Conservation (phyloP, 768 basidiomycete genomes). For the Rhodotorula paludigena region DNA sequence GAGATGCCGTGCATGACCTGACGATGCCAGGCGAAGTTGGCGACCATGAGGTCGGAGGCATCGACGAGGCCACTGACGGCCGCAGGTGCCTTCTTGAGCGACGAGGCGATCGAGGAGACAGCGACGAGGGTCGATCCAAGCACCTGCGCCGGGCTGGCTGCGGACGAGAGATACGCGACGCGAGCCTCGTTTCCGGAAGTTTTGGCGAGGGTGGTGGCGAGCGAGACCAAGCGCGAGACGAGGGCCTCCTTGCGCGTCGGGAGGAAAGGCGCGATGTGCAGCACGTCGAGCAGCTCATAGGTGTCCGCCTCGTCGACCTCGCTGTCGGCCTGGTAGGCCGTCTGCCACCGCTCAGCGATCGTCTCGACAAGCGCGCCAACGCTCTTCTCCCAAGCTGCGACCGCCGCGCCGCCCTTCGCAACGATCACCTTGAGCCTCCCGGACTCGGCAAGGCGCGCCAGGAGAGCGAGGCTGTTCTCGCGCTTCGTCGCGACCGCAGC, state of each 20-base stretch:
- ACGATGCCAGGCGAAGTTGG: conserved; percentile 38
- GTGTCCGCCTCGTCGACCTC: conserved; percentile 20
- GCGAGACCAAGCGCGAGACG: conserved; percentile 16
- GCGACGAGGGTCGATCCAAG: conserved; percentile 31
- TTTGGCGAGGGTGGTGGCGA: conserved; percentile 28
- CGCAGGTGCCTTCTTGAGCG: neutral
- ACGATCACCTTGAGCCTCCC: conserved; percentile 42
- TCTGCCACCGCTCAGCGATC: conserved; percentile 9
- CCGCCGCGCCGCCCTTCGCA: conserved; percentile 8
- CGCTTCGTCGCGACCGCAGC: conserved; percentile 41
- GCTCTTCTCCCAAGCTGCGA: conserved; percentile 28
- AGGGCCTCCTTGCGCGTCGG: conserved; percentile 18
- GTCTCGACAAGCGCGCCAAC: neutral
- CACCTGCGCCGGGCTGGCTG: conserved; percentile 29
- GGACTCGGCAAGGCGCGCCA: conserved; percentile 44
- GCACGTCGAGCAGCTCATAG: conserved; percentile 27
- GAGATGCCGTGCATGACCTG: conserved; percentile 37
- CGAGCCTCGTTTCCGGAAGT: conserved; percentile 28
- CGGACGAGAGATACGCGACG: conserved; percentile 26
- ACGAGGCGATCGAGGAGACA: conserved; percentile 10
- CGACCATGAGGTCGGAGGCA: conserved; percentile 30
- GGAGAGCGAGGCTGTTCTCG: conserved; percentile 45
- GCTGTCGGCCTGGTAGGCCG: neutral
- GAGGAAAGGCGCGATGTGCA: conserved; percentile 27
- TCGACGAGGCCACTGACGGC: conserved; percentile 1